These are phyloP conservation scores for Sungouiella blattae DNA, from an alignment of 805 yeast genomes.

Conservation along the genomic window DNA sequence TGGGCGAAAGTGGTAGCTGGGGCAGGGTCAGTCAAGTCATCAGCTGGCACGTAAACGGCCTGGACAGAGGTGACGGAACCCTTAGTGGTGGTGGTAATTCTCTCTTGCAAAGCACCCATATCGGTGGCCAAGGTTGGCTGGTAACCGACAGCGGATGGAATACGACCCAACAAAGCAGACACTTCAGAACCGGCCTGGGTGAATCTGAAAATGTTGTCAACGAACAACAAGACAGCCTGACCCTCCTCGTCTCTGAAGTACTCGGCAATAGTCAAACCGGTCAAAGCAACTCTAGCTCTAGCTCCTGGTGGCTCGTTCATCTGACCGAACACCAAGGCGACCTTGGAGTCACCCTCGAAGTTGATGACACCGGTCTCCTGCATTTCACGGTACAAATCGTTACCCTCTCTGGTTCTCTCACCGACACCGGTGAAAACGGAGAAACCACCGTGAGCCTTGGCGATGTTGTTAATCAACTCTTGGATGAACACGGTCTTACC, in stretches of 20 bases:
- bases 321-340: slow-evolving; percentile 98
- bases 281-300: slow-evolving; percentile 99
- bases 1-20: slow-evolving; percentile 99
- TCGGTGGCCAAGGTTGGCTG: slow-evolving; percentile 99
- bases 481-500: slow-evolving; percentile 99
- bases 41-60: slow-evolving; percentile 99
- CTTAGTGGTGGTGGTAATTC: slow-evolving; percentile 99
- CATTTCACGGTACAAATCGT: slow-evolving; percentile 99
- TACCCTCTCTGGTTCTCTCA: slow-evolving; percentile 99
- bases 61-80: slow-evolving; percentile 99
- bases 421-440: slow-evolving; percentile 99
- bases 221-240: slow-evolving; percentile 98
- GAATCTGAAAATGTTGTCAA: slow-evolving; percentile 99
- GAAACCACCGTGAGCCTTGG: slow-evolving; percentile 99
- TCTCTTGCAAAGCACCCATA: slow-evolving; percentile 99
- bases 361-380: slow-evolving; percentile 99
- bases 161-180: slow-evolving; percentile 99
- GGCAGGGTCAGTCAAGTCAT: slow-evolving; percentile 99
- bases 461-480: slow-evolving; percentile 99
- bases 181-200: slow-evolving; percentile 99
- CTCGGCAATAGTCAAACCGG: slow-evolving; percentile 99
- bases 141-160: slow-evolving; percentile 99
- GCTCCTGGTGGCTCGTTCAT: slow-evolving; percentile 99
- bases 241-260: slow-evolving; percentile 99
- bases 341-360: slow-evolving; percentile 99